phyloP scores from a whole-genome alignment of 169 alveolate genomes.

The Fabrea salina region DNA sequence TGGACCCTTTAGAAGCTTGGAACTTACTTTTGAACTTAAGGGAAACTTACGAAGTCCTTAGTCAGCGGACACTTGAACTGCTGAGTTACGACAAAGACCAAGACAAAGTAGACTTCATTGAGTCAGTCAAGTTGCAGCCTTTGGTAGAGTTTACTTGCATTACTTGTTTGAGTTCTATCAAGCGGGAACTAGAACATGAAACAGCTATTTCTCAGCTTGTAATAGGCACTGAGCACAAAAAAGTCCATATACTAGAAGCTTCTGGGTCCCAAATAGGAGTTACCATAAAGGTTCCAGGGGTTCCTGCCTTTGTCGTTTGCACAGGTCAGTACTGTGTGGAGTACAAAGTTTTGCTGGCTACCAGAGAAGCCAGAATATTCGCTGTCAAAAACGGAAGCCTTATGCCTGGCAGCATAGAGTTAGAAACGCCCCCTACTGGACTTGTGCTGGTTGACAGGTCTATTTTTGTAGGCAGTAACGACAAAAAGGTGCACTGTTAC shows the following conservation, averaged over 20 bases:
- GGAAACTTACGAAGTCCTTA: neutral
- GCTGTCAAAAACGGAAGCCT: slow-evolving; percentile 54
- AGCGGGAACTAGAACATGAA: slow-evolving; percentile 15
- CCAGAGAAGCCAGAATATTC: slow-evolving; percentile 59
- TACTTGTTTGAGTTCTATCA: neutral
- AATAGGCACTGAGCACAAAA: slow-evolving; percentile 35
- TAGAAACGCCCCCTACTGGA: slow-evolving; percentile 63
- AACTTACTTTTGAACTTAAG: neutral
- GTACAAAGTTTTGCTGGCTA: slow-evolving; percentile 52
- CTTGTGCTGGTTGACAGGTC: slow-evolving; percentile 42
- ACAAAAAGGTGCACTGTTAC: slow-evolving; percentile 47
- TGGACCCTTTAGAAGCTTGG: neutral
- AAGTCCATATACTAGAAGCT: slow-evolving; percentile 16
- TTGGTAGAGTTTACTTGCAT: neutral
- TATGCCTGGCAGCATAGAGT: slow-evolving; percentile 13
- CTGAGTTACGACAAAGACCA: neutral
- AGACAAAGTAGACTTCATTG: neutral
- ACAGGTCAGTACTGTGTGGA: slow-evolving; percentile 42
- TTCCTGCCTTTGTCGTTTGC: slow-evolving; percentile 31
- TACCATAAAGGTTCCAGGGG: slow-evolving; percentile 16
- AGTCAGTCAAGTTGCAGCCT: neutral
- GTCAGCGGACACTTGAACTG: neutral
- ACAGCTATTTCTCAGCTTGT: slow-evolving; percentile 36
- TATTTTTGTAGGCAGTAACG: slow-evolving; percentile 62
- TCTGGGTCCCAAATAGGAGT: slow-evolving; percentile 10